These are phyloP conservation scores for Boletus vermiculosoides DNA, from an alignment of 768 basidiomycete species.

Conservation along the genomic window DNA sequence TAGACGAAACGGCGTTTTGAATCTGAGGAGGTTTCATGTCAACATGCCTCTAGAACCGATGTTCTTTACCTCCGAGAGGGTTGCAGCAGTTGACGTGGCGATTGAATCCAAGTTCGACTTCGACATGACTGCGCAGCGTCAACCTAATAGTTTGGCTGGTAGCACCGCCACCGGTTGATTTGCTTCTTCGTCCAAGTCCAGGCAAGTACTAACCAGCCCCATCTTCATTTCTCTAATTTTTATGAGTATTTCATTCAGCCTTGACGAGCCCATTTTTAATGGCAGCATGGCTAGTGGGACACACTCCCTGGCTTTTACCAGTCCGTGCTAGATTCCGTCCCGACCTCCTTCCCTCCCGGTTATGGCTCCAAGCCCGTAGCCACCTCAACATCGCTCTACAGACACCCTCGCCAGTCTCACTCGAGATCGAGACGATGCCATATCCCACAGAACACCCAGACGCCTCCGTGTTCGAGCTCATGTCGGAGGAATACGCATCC, in stretches of 20 bases:
- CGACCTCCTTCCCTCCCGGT: conserved; percentile 10
- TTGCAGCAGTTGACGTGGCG: no score
- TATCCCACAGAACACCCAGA: conserved; percentile 35
- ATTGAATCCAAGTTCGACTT: no score
- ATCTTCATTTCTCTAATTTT: neutral
- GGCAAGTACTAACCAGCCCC: neutral
- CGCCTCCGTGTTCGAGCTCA: conserved; percentile 36
- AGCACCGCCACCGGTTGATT: conserved; percentile 8
- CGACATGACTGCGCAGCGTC: no score
- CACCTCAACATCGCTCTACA: conserved; percentile 28
- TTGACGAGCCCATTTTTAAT: conserved; percentile 9
- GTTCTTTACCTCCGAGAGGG: no score
- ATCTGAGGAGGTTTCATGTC: no score
- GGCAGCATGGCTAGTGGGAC: conserved; percentile 26
- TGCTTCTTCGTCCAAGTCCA: neutral
- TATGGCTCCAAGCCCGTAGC: conserved; percentile 21
- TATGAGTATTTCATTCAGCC: neutral
- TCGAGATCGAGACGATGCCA: conserved; percentile 35
- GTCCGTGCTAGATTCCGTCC: conserved; percentile 15
- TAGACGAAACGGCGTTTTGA: no score
- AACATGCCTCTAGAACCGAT: no score
- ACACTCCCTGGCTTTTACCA: conserved; percentile 13
- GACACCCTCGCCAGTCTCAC: conserved; percentile 36
- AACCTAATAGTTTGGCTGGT: no score
- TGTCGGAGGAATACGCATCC: conserved; percentile 34